Evolutionary conservation across 2,329 filamentous ascomycete species (phyloP).

Genomic region (Ramichloridium luteum): DNA sequence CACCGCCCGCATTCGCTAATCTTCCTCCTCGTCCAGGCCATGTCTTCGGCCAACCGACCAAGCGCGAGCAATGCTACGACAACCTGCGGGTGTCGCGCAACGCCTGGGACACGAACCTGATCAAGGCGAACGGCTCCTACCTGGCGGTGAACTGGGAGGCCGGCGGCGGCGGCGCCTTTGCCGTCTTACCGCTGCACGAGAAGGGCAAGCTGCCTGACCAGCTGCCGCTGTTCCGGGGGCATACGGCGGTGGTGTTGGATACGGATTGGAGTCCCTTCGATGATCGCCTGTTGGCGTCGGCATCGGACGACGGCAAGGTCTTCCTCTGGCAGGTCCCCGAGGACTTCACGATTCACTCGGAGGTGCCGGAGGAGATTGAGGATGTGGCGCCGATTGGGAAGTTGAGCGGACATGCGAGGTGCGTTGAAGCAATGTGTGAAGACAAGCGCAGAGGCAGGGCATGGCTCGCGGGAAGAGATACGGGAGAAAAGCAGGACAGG

Average conservation of each 20-base stretch:
- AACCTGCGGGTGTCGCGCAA: slow-evolving; percentile 95
- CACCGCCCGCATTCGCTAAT: slow-evolving; percentile 8
- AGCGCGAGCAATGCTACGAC: slow-evolving; percentile 98
- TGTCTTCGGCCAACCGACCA: slow-evolving; percentile 90
- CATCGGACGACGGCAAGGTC: slow-evolving; percentile 91
- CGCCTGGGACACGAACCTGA: slow-evolving; percentile 97
- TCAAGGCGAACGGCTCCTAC: slow-evolving; percentile 96
- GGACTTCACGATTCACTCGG: slow-evolving; percentile 70
- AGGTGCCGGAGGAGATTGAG: slow-evolving; percentile 68
- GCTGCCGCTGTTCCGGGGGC: slow-evolving; percentile 88
- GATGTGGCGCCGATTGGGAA: slow-evolving; percentile 73
- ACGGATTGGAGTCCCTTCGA: slow-evolving; percentile 99
- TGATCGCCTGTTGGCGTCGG: slow-evolving; percentile 82
- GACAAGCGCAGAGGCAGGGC: no score
- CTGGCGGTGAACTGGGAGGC: slow-evolving; percentile 98
- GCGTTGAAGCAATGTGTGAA: background rate
- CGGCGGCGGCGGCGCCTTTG: slow-evolving; percentile 89
- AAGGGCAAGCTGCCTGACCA: slow-evolving; percentile 82
- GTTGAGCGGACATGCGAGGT: slow-evolving; percentile 79
- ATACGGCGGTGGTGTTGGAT: slow-evolving; percentile 90
- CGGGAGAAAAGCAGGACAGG: background rate
- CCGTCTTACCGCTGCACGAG: slow-evolving; percentile 84
- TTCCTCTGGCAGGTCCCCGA: slow-evolving; percentile 93
- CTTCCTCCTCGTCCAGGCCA: slow-evolving; percentile 54
- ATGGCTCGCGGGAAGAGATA: background rate